Conservation (phyloP, 164 flowering plant genomes). For the Berberis vulgaris region DNA sequence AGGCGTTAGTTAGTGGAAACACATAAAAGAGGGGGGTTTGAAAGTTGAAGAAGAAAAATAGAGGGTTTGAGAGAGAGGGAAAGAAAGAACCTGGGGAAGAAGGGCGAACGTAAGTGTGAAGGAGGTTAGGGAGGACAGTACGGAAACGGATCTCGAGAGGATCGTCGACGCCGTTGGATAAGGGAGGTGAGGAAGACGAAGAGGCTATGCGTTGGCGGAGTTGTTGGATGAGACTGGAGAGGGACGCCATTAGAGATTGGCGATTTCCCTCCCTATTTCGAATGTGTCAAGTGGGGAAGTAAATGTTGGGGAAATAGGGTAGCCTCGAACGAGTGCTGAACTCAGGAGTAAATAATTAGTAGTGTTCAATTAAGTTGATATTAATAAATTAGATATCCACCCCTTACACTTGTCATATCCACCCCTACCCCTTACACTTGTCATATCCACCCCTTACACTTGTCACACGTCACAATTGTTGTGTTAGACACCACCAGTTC, state of each 20-base stretch:
- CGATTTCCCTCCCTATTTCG: no score
- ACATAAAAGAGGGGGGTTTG: not conserved
- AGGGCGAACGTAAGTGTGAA: constrained; percentile 68
- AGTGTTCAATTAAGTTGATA: no score
- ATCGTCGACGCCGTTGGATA: constrained; percentile 43
- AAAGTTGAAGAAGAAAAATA: not conserved
- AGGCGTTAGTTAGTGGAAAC: not conserved
- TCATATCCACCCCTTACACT: no score
- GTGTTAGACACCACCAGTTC: no score
- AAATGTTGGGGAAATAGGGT: no score
- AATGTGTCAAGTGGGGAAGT: no score
- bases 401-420: no score
- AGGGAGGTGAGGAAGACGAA: constrained; percentile 40
- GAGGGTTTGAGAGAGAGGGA: not conserved
- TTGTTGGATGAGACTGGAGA: constrained; percentile 85
- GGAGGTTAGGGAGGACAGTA: constrained; percentile 83
- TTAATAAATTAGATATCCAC: no score
- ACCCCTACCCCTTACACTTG: no score
- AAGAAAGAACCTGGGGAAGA: constrained; percentile 48
- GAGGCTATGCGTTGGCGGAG: constrained; percentile 91
- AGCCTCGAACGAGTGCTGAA: no score
- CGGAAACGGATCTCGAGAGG: constrained; percentile 62
- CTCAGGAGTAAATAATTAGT: no score
- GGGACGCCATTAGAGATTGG: constrained; percentile 39
- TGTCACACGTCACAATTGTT: no score